Base-by-base conservation (phyloP, 257 asterid species). In the Coffea canephora region DNA sequence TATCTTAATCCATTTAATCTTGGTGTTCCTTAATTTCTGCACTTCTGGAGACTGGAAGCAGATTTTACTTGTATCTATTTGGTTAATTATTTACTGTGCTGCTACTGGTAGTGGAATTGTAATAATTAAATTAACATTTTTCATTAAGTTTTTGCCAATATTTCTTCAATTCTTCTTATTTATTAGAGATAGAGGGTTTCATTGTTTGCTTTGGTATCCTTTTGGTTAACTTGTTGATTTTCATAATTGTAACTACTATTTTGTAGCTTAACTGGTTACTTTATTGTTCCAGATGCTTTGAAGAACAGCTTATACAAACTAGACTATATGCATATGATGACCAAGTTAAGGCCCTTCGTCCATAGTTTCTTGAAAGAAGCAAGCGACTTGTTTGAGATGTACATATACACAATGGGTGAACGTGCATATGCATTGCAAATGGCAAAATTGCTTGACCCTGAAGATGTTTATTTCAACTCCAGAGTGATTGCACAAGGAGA, bases 341-440 rank as follows among this genome's bases (percentile, higher is more conserved):
- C 99, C 72, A 95, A 95, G 89, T 83, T 95, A 85, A 89, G 99
- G 89, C 99, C 99, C 23, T 93, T 83, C 82, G 97, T 95, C 73
- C 93, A 87, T 69, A 86, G 88, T 25, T 95, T 95, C 80, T 83
- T 95, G 77, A 89, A 89, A 78, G 94, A 91, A 88, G 97, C 97
- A 39, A 75, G 84, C 70, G 75, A 85, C 18, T 77, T 93, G 83
- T 95, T 93, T 55, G 99, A 92, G 84, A 92, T 95, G 98, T 93
- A 88, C 80, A 93, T 95, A 81, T 95, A 95, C 83, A 95, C 99
- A 23, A 93, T 93, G 98, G 98, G 98, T 4, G 97, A 93, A 79
- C 97, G 98, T 54, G 91, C 92, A 18, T 95, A 93, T 87, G 99
- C 98, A 16, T 69, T 92, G 80, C 91, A 88, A 86, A 93, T 95